A percentile compares a stretch with the other conserved stretches of the same genome.
These are phyloP conservation scores for Misopates orontium DNA, from an alignment of 257 asterid genomes.

Conservation along the genomic window DNA sequence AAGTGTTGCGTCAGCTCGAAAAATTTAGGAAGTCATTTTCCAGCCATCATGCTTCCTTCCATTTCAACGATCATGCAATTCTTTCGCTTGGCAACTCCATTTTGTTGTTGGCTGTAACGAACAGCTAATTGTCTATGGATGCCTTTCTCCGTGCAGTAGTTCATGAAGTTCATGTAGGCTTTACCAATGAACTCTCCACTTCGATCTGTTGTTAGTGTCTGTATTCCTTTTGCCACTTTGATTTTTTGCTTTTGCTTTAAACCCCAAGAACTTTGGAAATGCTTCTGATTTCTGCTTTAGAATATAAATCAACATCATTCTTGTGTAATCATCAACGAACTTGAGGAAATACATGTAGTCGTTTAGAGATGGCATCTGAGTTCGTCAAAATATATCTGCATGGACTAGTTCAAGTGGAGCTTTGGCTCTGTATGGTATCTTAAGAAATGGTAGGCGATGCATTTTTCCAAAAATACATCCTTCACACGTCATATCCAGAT, in stretches of 20 bases:
- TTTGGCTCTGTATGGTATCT: too few relatives aligned
- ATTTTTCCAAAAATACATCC: constrained; percentile 1
- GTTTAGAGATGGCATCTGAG: too few relatives aligned
- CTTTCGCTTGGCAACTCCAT: too few relatives aligned
- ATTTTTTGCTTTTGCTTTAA: neutral
- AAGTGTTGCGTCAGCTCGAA: neutral
- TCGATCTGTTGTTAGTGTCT: neutral
- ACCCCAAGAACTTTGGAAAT: neutral
- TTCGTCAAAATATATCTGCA: too few relatives aligned
- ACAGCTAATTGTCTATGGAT: constrained; percentile 1
- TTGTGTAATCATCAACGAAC: too few relatives aligned
- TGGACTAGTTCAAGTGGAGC: too few relatives aligned
- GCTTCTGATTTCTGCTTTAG: neutral
- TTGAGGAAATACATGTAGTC: too few relatives aligned
- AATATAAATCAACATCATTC: neutral
- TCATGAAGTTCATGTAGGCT: neutral
- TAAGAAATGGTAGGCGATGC: neutral
- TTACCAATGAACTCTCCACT: neutral
- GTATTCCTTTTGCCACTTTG: neutral
- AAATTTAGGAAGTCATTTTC: too few relatives aligned
- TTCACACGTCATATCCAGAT: too few relatives aligned
- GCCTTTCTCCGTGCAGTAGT: constrained; percentile 7
- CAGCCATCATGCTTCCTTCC: too few relatives aligned
- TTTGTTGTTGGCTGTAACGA: neutral
- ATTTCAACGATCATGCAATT: too few relatives aligned